A percentile compares a stretch with the other conserved stretches of the same genome.
phyloP scores from a whole-genome alignment of 345 rosid species.

The Corchorus capsularis region DNA sequence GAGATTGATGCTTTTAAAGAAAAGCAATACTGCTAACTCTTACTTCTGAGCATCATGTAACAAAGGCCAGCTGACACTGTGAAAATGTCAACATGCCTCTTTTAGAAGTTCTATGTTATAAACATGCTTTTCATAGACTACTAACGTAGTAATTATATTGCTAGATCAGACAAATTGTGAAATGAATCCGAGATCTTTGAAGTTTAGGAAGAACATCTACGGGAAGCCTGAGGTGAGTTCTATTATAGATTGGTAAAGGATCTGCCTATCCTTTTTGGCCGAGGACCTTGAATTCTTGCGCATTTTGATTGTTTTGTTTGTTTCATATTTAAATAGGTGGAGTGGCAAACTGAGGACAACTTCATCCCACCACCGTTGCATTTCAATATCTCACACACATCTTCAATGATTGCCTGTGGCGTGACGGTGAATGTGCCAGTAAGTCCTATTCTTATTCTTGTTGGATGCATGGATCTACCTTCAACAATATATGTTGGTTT shows the following conservation, averaged over 20 bases:
- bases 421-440: conserved; percentile 66
- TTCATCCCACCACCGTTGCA: conserved; percentile 46
- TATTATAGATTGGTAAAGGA: not conserved
- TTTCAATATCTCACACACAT: conserved; percentile 86
- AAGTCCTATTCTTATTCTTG: conserved; percentile 25
- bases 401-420: conserved; percentile 84
- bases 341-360: conserved; percentile 48
- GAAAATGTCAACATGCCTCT: not conserved
- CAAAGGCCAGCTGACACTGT: conserved; percentile 1
- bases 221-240: conserved; percentile 94
- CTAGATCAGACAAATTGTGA: conserved; percentile 60
- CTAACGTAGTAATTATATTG: conserved; percentile 23
- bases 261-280: not conserved
- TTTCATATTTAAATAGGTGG: conserved; percentile 48
- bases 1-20: not conserved
- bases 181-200: conserved; percentile 60
- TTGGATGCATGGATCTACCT: not conserved
- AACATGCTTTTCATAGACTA: conserved; percentile 11
- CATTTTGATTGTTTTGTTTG: not conserved
- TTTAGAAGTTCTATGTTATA: not conserved
- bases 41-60: not conserved
- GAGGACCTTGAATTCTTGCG: not conserved
- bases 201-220: conserved; percentile 69
- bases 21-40: not conserved
- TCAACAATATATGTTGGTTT: not conserved